Base-by-base conservation (phyloP, 176 grass and related monocot genomes). In the Phoenix roebelenii region DNA sequence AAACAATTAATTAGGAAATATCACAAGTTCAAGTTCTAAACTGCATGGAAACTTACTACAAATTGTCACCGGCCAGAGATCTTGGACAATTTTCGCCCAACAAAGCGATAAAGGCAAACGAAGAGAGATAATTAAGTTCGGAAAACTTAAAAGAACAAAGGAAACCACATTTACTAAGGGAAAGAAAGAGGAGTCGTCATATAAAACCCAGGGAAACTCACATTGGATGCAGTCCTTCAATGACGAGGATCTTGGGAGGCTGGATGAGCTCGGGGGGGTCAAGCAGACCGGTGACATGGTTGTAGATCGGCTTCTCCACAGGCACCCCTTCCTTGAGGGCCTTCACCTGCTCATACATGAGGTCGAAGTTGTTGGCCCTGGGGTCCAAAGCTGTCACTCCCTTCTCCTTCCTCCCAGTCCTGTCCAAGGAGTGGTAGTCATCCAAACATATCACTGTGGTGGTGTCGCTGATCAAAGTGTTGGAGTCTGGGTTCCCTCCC, bases 321-420 rank as follows among this genome's bases (percentile, higher is more conserved):
- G 90, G 23, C 67, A 58, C 55, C 3, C 85, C 90, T 66, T 86
- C 82, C 63, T 95, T 89, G 69, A 89, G 68, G 22, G 85, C 85
- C 79, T 95, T 95, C 61, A 95, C 90, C 72, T 89, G 85, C 67
- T 95, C 76, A 76, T 95, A 95, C 90, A 95, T 95, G 72, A 95
- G 76, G 63, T 95, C 90, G 19, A 89, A 89, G 62, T 95, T 25
- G 70, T 95, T 95, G 18, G 85, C 90, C 73, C 55, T 83, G n/a
- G 90, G 90, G 68, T 95, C 82, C 32, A 95, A 63, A 19, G 90
- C 85, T 0, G 82, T 95, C 25, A 95, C 90, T 25, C 82, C 85
- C 3, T 89, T 61, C 82, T 85, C 82, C 77, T 95, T 95, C 76
- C 90, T 79, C 28, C 90, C 90, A 7, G 63, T 89, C 22, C 90